A percentile compares a stretch with the other conserved stretches of the same genome.
Evolutionary conservation across 371 early-diverging fungal genomes (phyloP).

Genomic region (Rhizopus stolonifer): DNA sequence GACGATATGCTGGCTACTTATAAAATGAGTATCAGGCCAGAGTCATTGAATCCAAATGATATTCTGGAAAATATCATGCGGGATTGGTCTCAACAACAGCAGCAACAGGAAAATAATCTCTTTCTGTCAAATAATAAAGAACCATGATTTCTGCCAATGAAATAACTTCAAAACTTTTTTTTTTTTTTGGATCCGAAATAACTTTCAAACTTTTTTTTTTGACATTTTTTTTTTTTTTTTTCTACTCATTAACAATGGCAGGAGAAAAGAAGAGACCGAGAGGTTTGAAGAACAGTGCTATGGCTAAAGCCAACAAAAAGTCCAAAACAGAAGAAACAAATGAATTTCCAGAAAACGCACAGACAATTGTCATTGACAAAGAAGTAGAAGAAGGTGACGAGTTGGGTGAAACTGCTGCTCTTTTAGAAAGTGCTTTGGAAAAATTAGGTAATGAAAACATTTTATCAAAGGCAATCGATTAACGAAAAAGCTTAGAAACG

Average conservation of each 20-base stretch:
- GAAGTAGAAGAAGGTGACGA: conserved; percentile 57
- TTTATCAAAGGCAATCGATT: neutral
- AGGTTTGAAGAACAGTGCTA: conserved; percentile 42
- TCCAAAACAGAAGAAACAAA: conserved; percentile 26
- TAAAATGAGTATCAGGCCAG: too few relatives aligned
- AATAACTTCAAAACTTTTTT: too few relatives aligned
- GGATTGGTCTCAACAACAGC: too few relatives aligned
- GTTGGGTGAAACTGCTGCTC: conserved; percentile 46
- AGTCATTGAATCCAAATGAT: too few relatives aligned
- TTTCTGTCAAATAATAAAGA: too few relatives aligned
- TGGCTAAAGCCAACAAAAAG: conserved; percentile 42
- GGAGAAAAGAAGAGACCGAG: conserved; percentile 50
- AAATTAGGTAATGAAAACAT: conserved; percentile 33
- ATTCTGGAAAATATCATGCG: too few relatives aligned
- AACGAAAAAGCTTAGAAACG: conserved; percentile 11
- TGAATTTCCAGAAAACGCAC: conserved; percentile 37
- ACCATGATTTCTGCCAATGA: too few relatives aligned
- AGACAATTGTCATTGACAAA: conserved; percentile 51
- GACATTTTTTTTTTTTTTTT: neutral
- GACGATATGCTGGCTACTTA: too few relatives aligned
- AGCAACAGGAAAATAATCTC: too few relatives aligned
- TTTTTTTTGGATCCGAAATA: too few relatives aligned
- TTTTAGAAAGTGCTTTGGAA: conserved; percentile 45
- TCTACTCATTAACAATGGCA: conserved; percentile 18
- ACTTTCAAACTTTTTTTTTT: neutral